phyloP scores from a whole-genome alignment of 306 rosid genomes.

The Vigna angularis region DNA sequence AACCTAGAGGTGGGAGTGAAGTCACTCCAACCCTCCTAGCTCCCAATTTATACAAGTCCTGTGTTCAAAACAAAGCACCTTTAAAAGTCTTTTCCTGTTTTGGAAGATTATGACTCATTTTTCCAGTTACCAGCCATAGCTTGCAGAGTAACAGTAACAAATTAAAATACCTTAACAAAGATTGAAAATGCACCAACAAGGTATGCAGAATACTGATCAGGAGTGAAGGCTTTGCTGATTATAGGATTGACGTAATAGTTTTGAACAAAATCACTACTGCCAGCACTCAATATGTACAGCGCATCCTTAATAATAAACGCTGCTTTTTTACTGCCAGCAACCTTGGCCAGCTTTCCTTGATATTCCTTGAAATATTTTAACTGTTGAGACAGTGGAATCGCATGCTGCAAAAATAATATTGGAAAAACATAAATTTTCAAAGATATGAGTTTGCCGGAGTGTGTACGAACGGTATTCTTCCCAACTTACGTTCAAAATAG shows the following conservation, averaged over 20 bases:
- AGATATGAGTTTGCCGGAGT: not conserved
- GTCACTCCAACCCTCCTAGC: slow-evolving; percentile 87
- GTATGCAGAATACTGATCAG: slow-evolving; percentile 63
- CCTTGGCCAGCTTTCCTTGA: slow-evolving; percentile 69
- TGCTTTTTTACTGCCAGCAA: slow-evolving; percentile 73
- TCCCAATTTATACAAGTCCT: slow-evolving; percentile 75
- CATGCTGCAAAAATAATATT: slow-evolving; percentile 58
- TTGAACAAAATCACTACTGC: slow-evolving; percentile 81
- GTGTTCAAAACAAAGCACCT: slow-evolving; percentile 34
- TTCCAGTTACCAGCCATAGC: not conserved
- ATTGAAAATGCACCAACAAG: slow-evolving; percentile 62
- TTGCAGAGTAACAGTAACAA: not conserved
- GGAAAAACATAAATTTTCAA: not conserved
- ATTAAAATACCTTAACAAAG: slow-evolving; percentile 64
- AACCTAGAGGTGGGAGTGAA: slow-evolving; percentile 86
- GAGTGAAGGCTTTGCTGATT: slow-evolving; percentile 60
- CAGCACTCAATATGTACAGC: slow-evolving; percentile 74
- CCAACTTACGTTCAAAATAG: slow-evolving; percentile 61
- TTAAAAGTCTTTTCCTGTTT: not conserved
- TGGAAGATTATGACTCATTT: not conserved
- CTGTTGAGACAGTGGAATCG: slow-evolving; percentile 79
- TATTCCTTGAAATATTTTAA: slow-evolving; percentile 69
- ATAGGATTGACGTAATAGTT: slow-evolving; percentile 82
- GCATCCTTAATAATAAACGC: slow-evolving; percentile 67
- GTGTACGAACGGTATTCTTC: not conserved